Percentiles rank a stretch among this genome's conserved stretches.
phyloP scores from a whole-genome alignment of 306 rosid genomes.

The Cicer cuneatum region DNA sequence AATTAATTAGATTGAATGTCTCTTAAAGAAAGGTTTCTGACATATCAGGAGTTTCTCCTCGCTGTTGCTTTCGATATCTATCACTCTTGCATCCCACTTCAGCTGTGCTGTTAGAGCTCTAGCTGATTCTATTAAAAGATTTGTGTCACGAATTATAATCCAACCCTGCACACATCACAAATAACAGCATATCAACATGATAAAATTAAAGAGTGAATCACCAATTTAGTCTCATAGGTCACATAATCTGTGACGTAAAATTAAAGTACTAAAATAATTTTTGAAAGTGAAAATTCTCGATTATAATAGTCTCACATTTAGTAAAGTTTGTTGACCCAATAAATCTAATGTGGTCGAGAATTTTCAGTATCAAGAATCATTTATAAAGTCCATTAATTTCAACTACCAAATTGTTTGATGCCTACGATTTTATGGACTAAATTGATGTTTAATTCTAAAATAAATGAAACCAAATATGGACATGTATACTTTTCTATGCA shows the following conservation, averaged over 20 bases:
- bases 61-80: constrained; percentile 80
- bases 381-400: not conserved
- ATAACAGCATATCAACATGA: constrained; percentile 23
- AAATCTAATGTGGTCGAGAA: not conserved
- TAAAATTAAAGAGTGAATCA: constrained; percentile 1
- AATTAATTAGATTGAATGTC: constrained; percentile 62
- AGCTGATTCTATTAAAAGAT: constrained; percentile 74
- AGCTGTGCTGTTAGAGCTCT: constrained; percentile 72
- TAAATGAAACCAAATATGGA: not conserved
- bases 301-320: not conserved
- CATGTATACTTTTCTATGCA: not conserved
- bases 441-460: not conserved
- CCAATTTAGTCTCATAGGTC: not conserved
- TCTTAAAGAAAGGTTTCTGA: constrained; percentile 88
- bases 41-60: constrained; percentile 86
- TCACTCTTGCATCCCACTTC: constrained; percentile 93
- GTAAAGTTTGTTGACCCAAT: not conserved
- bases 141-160: constrained; percentile 81
- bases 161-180: constrained; percentile 76
- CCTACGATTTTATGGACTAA: not conserved
- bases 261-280: not conserved
- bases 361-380: not conserved
- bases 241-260: not conserved
- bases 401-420: not conserved
- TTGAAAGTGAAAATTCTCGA: not conserved